Evolutionary conservation across 345 rosid genomes (phyloP).

Genomic region (Salix dunnii): DNA sequence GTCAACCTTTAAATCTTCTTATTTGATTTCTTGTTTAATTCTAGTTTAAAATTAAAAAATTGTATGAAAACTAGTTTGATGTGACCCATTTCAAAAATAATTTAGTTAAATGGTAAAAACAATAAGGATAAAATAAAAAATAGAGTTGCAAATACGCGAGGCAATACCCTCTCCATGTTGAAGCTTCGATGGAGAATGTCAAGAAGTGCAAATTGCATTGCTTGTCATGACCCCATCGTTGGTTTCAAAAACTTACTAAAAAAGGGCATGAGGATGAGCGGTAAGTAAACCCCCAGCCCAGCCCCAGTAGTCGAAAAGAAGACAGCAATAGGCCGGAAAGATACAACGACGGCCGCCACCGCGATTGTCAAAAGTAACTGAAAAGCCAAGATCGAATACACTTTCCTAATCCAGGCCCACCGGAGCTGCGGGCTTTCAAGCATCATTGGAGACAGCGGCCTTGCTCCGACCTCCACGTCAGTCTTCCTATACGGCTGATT

Average conservation of each 20-base stretch:
- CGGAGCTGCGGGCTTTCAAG: constrained; percentile 79
- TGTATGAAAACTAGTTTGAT: no score
- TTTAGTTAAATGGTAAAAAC: no score
- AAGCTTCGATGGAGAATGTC: no score
- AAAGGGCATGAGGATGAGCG: constrained; percentile 66
- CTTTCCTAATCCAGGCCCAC: constrained; percentile 86
- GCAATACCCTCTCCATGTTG: no score
- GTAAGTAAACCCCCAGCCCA: constrained; percentile 74
- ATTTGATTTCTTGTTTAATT: no score
- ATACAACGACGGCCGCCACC: constrained; percentile 71
- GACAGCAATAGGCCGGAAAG: constrained; percentile 51
- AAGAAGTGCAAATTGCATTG: no score
- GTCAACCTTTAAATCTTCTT: no score
- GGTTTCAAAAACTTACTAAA: constrained; percentile 37
- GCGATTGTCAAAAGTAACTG: constrained; percentile 74
- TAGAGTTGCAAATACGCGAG: no score
- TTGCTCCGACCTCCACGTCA: constrained; percentile 67
- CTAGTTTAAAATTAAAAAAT: no score
- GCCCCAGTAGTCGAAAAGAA: constrained; percentile 63
- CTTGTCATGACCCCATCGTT: no score
- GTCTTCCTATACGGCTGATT: constrained; percentile 38
- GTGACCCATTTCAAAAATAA: no score
- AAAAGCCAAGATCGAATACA: constrained; percentile 64
- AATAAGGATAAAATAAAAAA: no score
- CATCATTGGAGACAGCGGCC: constrained; percentile 85